Conservation (phyloP, 1,284 basidiomycete genomes). For the Anthracocystis walkeri region DNA sequence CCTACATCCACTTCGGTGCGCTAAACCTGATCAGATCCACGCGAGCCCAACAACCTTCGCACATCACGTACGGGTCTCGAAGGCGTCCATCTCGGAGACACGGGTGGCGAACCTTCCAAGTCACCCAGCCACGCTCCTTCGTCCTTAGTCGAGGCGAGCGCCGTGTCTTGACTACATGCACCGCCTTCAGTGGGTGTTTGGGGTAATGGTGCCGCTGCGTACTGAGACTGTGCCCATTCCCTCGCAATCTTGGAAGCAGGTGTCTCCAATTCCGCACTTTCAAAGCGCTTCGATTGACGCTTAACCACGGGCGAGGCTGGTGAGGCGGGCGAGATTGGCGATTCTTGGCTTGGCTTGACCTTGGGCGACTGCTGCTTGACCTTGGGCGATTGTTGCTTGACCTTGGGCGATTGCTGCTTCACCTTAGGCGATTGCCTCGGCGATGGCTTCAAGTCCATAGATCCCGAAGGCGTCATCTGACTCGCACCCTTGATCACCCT, state of each 20-base stretch:
- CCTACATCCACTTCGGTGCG: neutral
- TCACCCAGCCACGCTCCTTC: neutral
- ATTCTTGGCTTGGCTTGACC: neutral
- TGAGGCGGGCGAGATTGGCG: neutral
- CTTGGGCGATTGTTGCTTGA: neutral
- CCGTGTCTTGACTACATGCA: neutral
- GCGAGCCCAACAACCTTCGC: slow-evolving; percentile 4
- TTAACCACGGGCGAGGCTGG: slow-evolving; percentile 22
- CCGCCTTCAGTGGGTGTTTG: slow-evolving; percentile 9
- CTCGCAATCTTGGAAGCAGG: slow-evolving; percentile 40
- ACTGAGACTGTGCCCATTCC: slow-evolving; percentile 46
- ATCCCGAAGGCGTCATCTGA: neutral
- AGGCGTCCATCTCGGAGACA: slow-evolving; percentile 6
- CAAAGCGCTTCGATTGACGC: slow-evolving; percentile 10
- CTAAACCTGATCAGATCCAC: neutral
- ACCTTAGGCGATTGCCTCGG: neutral
- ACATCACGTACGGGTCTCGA: slow-evolving; percentile 12
- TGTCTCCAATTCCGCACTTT: slow-evolving; percentile 18
- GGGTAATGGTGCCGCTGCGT: slow-evolving; percentile 16
- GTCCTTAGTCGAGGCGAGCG: neutral
- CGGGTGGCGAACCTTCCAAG: slow-evolving; percentile 4
- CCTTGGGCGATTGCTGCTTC: neutral
- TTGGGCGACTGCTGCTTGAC: neutral
- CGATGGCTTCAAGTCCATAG: neutral
- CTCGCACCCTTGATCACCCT: slow-evolving; percentile 9